Percentiles rank a stretch among this genome's conserved stretches.
These are phyloP conservation scores for Hymenoscyphus fraxineus DNA, from an alignment of 2,329 filamentous ascomycete species.

Conservation along the genomic window DNA sequence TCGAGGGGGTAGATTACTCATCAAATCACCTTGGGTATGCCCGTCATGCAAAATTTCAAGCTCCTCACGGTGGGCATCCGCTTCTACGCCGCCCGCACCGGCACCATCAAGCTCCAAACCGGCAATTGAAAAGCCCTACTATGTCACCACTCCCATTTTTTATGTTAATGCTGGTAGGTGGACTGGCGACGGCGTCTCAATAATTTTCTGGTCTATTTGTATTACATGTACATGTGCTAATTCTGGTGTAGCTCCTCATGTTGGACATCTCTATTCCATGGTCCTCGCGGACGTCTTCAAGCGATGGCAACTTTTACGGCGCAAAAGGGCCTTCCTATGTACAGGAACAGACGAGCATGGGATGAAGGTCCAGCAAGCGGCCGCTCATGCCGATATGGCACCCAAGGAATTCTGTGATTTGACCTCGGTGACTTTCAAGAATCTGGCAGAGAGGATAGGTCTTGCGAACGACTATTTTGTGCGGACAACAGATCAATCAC, in stretches of 20 bases:
- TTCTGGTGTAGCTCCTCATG: slow-evolving; percentile 69
- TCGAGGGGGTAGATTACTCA: slow-evolving; percentile 4
- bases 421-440: slow-evolving; percentile 74
- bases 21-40: slow-evolving; percentile 24
- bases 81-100: not conserved
- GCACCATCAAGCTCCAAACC: slow-evolving; percentile 19
- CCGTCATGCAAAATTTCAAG: slow-evolving; percentile 22
- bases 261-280: slow-evolving; percentile 93
- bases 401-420: slow-evolving; percentile 86
- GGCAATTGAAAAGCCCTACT: slow-evolving; percentile 71
- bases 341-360: slow-evolving; percentile 98
- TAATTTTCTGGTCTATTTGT: not conserved
- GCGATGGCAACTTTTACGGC: slow-evolving; percentile 79
- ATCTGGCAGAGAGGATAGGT: slow-evolving; percentile 65
- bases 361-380: slow-evolving; percentile 92
- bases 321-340: slow-evolving; percentile 67
- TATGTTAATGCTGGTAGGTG: slow-evolving; percentile 87
- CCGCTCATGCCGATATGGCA: slow-evolving; percentile 63
- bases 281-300: slow-evolving; percentile 88
- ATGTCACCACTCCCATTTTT: slow-evolving; percentile 95
- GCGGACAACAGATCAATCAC: slow-evolving; percentile 79
- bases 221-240: not conserved
- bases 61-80: slow-evolving; percentile 10
- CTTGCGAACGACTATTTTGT: slow-evolving; percentile 84
- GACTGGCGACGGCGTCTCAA: too few relatives aligned